Conservation (phyloP, 148 eudicot species). For the Vaccinium corymbosum region DNA sequence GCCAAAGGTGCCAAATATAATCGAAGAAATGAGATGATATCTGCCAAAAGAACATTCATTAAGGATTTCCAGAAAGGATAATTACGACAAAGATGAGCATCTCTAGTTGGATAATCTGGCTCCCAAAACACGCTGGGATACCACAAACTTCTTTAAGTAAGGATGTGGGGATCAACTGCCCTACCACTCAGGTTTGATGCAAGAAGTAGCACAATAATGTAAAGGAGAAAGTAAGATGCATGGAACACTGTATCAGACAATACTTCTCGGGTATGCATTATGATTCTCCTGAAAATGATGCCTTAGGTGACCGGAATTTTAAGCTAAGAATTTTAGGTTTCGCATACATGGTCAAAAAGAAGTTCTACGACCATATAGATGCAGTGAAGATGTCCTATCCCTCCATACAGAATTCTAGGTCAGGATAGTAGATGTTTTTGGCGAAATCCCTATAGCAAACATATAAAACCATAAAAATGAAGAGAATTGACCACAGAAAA, state of each 20-base stretch:
- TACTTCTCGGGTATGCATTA: not conserved
- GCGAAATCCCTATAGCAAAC: not conserved
- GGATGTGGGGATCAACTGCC: not conserved
- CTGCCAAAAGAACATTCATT: conserved; percentile 49
- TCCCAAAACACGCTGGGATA: not conserved
- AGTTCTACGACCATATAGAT: not conserved
- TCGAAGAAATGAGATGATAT: conserved; percentile 94
- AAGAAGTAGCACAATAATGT: not conserved
- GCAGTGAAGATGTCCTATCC: not conserved
- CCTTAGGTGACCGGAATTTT: not conserved
- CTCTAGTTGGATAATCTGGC: not conserved
- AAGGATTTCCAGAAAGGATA: not conserved
- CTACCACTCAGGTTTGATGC: not conserved
- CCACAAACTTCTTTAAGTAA: conserved; percentile 10
- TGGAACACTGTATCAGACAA: not conserved
- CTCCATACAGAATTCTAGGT: not conserved
- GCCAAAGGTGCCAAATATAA: conserved; percentile 98
- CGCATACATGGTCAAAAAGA: not conserved
- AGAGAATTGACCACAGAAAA: not conserved
- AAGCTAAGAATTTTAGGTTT: not conserved
- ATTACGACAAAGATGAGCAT: not conserved
- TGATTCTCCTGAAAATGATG: not conserved
- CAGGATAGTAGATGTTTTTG: not conserved
- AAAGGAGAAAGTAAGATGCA: not conserved
- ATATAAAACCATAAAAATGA: not conserved